These are phyloP conservation scores for Neofusicoccum laricinum DNA, from an alignment of 2,329 filamentous ascomycete species.

Conservation along the genomic window DNA sequence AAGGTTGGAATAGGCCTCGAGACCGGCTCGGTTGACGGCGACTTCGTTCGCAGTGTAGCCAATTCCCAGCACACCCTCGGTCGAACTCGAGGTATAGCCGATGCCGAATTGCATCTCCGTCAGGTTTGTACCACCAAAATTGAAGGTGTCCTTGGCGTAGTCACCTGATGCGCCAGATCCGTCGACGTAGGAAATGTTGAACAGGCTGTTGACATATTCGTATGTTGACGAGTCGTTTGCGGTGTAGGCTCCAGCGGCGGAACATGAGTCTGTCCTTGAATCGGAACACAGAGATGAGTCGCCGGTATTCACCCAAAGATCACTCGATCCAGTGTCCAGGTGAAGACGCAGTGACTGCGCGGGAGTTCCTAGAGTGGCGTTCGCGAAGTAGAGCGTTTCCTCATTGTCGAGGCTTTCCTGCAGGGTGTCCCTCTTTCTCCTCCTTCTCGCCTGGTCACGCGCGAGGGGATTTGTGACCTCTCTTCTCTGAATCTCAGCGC, in stretches of 20 bases:
- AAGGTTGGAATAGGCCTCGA: conserved; percentile 56
- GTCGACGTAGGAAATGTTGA: conserved; percentile 88
- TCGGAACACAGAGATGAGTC: conserved; percentile 58
- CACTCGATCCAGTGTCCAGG: conserved; percentile 62
- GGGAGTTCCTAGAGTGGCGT: conserved; percentile 57
- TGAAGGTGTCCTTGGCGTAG: conserved; percentile 73
- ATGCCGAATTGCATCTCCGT: conserved; percentile 67
- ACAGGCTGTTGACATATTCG: conserved; percentile 67
- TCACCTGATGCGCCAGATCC: conserved; percentile 74
- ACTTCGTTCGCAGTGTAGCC: conserved; percentile 81
- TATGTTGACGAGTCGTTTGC: conserved; percentile 75
- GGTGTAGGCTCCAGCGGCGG: conserved; percentile 62
- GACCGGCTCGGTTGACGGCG: conserved; percentile 58
- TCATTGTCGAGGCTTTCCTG: conserved; percentile 54
- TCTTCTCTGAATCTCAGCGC: conserved; percentile 51
- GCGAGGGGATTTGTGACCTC: conserved; percentile 40
- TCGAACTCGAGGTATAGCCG: conserved; percentile 60
- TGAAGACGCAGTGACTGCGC: conserved; percentile 54
- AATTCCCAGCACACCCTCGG: conserved; percentile 77
- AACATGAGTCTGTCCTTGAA: conserved; percentile 51
- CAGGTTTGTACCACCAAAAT: conserved; percentile 55
- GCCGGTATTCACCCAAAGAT: conserved; percentile 65
- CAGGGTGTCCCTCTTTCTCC: conserved; percentile 37
- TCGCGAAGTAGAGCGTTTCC: conserved; percentile 59
- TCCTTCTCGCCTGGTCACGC: conserved; percentile 46